Conservation (phyloP, 495 filamentous ascomycete genomes). For the Podospora comata region DNA sequence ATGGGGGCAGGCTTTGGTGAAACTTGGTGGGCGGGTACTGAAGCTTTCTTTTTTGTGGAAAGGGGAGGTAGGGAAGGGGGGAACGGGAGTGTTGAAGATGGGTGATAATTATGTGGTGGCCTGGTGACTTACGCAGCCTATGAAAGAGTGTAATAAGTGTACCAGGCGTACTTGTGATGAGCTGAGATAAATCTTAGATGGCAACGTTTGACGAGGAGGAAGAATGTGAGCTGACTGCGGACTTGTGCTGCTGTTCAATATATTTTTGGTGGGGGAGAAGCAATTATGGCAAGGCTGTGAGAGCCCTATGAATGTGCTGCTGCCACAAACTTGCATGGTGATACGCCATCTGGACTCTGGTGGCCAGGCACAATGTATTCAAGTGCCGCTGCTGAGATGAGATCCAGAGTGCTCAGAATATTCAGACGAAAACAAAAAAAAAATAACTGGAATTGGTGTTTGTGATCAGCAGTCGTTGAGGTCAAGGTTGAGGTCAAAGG, state of each 20-base stretch:
- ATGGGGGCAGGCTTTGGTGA: not conserved
- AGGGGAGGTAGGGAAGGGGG: not conserved
- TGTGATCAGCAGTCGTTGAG: not conserved
- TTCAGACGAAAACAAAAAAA: too few species aligned
- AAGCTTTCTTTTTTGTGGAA: not conserved
- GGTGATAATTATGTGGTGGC: too few species aligned
- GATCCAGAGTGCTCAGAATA: not conserved
- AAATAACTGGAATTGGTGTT: not conserved
- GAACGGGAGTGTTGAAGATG: too few species aligned
- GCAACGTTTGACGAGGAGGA: not conserved
- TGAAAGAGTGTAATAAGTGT: too few species aligned
- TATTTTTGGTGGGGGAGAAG: not conserved
- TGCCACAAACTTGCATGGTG: not conserved
- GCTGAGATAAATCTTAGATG: not conserved
- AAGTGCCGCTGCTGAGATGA: constrained; percentile 1
- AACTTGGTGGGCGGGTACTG: not conserved
- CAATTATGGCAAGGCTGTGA: constrained; percentile 2
- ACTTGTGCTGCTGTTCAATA: not conserved
- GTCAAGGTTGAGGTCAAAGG: not conserved
- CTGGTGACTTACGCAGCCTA: too few species aligned
- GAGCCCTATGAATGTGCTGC: not conserved
- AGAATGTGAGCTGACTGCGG: not conserved
- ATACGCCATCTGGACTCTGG: not conserved
- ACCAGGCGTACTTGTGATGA: not conserved
- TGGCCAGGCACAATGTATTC: not conserved